A percentile compares a stretch with the other conserved stretches of the same genome.
Evolutionary conservation across 805 yeast genomes (phyloP).

Genomic region (Pichia sporocuriosa): DNA sequence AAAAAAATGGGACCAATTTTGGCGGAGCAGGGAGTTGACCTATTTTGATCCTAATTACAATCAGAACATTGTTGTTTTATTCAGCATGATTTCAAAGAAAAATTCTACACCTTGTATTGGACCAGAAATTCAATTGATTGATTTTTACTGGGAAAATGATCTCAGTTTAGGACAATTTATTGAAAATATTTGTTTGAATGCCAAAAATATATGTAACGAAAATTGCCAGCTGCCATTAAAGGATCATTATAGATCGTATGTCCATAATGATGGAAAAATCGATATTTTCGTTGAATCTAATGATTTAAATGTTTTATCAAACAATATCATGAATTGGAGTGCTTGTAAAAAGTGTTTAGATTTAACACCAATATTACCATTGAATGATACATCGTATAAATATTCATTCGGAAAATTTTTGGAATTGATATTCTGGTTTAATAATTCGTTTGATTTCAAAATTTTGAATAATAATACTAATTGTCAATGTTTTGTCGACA

Average conservation of each 20-base stretch:
- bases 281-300: conserved; percentile 66
- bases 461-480: conserved; percentile 7
- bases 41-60: conserved; percentile 64
- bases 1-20: conserved; percentile 66
- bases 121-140: conserved; percentile 77
- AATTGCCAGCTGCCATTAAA: conserved; percentile 66
- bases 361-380: conserved; percentile 67
- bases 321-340: conserved; percentile 85
- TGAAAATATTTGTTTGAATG: conserved; percentile 69
- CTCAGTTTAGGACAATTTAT: conserved; percentile 83
- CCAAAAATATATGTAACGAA: conserved; percentile 63
- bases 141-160: conserved; percentile 87
- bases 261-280: conserved; percentile 78
- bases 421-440: conserved; percentile 71
- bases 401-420: conserved; percentile 90
- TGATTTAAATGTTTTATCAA: conserved; percentile 49
- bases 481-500: conserved; percentile 43
- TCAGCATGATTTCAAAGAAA: conserved; percentile 74
- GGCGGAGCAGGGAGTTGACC: conserved; percentile 36
- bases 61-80: conserved; percentile 70
- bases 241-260: conserved; percentile 81
- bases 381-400: conserved; percentile 85
- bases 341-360: conserved; percentile 74
- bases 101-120: conserved; percentile 91
- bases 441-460: conserved; percentile 8